Conservation (phyloP, 352 stramenopile species). For the Phytophthora megakarya region DNA sequence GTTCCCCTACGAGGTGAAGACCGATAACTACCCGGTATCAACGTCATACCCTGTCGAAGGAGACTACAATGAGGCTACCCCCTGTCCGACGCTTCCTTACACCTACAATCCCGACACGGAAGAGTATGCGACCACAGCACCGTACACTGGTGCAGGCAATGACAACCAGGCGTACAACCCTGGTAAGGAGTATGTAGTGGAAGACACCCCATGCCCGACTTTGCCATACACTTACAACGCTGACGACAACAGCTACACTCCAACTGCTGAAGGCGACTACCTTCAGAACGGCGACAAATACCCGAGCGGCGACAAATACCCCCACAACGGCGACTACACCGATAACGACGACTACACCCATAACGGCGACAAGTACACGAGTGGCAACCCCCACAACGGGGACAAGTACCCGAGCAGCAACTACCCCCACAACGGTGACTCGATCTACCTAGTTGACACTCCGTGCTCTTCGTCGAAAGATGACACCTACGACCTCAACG, state of each 20-base stretch:
- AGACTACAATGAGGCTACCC: not conserved
- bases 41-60: slow-evolving; percentile 17
- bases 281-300: not conserved
- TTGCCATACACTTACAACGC: slow-evolving; percentile 14
- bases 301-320: not conserved
- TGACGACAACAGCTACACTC: not conserved
- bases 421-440: not conserved
- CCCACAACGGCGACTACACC: not conserved
- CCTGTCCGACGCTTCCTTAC: slow-evolving; percentile 18
- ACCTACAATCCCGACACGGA: slow-evolving; percentile 1
- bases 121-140: not conserved
- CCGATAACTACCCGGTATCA: not conserved
- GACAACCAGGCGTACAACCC: no score
- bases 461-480: slow-evolving; percentile 11
- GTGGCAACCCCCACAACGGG: not conserved
- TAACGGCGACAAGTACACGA: not conserved
- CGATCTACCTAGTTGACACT: not conserved
- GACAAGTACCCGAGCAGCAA: not conserved
- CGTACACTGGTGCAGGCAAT: no score
- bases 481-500: not conserved
- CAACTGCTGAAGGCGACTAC: not conserved
- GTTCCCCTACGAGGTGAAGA: slow-evolving; percentile 15
- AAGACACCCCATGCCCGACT: slow-evolving; percentile 25
- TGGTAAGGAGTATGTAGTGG: no score
- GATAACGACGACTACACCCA: no score